Evolutionary conservation across 2,329 filamentous ascomycete species (phyloP).

Genomic region (Rachicladosporium sp.): DNA sequence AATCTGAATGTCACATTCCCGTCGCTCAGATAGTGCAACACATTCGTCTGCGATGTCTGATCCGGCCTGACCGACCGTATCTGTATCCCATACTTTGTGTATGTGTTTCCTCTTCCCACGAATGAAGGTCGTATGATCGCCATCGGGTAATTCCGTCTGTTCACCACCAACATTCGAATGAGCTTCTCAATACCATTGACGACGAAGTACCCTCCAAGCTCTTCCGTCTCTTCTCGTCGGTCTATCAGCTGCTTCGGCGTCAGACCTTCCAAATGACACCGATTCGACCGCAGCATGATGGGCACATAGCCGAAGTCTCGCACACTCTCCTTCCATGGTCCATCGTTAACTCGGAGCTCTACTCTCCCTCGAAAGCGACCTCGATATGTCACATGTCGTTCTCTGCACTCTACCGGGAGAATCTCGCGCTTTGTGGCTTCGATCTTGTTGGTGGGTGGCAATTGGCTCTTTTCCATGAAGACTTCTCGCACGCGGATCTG

Average conservation of each 20-base stretch:
- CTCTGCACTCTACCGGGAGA: constrained; percentile 82
- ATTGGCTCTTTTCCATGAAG: constrained; percentile 65
- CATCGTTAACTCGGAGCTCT: constrained; percentile 78
- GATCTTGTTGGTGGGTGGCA: constrained; percentile 74
- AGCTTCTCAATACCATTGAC: constrained; percentile 97
- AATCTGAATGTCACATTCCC: constrained; percentile 96
- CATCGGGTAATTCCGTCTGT: constrained; percentile 87
- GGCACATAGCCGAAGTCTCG: constrained; percentile 81
- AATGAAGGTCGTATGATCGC: constrained; percentile 88
- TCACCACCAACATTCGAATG: constrained; percentile 81
- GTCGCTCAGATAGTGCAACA: constrained; percentile 88
- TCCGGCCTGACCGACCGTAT: constrained; percentile 90
- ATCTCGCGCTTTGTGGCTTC: constrained; percentile 70
- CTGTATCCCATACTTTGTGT: constrained; percentile 82
- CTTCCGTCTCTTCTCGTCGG: constrained; percentile 88
- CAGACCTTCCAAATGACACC: constrained; percentile 79
- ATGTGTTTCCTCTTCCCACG: constrained; percentile 70
- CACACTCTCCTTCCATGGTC: constrained; percentile 68
- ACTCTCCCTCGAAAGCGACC: constrained; percentile 74
- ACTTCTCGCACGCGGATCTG: constrained; percentile 69
- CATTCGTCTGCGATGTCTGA: constrained; percentile 94
- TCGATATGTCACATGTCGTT: constrained; percentile 82
- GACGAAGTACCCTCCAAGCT: constrained; percentile 92
- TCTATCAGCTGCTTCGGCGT: constrained; percentile 72
- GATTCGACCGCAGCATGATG: constrained; percentile 85